Conservation (phyloP, 1,139 yeast genomes). For the Sugiyamaella neomexicana region DNA sequence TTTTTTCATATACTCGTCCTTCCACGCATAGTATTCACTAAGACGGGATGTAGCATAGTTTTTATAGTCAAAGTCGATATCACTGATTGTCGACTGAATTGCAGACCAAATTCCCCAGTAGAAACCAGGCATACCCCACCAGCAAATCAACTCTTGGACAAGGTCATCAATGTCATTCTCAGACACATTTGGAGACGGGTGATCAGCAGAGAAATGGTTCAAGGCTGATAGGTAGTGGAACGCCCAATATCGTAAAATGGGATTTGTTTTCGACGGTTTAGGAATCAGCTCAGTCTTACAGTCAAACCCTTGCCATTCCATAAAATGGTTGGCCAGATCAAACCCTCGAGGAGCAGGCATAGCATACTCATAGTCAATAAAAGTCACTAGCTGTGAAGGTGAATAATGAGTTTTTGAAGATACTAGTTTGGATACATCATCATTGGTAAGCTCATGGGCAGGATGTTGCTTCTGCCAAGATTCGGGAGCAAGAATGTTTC, state of each 20-base stretch:
- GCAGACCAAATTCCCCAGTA: conserved; percentile 88
- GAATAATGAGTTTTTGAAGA: conserved; percentile 33
- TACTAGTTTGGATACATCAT: conserved; percentile 1
- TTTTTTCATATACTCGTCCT: conserved; percentile 21
- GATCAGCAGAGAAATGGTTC: conserved; percentile 21
- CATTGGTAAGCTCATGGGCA: not conserved
- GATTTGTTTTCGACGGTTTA: conserved; percentile 47
- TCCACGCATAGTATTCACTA: conserved; percentile 74
- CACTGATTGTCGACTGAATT: conserved; percentile 68
- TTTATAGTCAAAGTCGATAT: conserved; percentile 72
- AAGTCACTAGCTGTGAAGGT: conserved; percentile 49
- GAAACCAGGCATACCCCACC: conserved; percentile 80
- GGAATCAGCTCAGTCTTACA: conserved; percentile 66
- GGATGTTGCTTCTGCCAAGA: conserved; percentile 29
- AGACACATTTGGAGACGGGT: conserved; percentile 8
- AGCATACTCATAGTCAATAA: conserved; percentile 82
- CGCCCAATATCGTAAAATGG: conserved; percentile 52
- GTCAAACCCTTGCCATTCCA: conserved; percentile 86
- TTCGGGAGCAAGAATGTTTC: conserved; percentile 65
- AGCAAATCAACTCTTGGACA: conserved; percentile 57
- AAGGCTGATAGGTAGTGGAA: conserved; percentile 38
- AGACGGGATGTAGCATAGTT: conserved; percentile 60
- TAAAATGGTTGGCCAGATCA: conserved; percentile 82
- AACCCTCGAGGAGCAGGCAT: conserved; percentile 79
- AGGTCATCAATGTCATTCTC: conserved; percentile 42